Evolutionary conservation across 441 rosid genomes (phyloP), one percentile per base, ranked within the genome.

Genomic region (Jatropha podagrica): DNA sequence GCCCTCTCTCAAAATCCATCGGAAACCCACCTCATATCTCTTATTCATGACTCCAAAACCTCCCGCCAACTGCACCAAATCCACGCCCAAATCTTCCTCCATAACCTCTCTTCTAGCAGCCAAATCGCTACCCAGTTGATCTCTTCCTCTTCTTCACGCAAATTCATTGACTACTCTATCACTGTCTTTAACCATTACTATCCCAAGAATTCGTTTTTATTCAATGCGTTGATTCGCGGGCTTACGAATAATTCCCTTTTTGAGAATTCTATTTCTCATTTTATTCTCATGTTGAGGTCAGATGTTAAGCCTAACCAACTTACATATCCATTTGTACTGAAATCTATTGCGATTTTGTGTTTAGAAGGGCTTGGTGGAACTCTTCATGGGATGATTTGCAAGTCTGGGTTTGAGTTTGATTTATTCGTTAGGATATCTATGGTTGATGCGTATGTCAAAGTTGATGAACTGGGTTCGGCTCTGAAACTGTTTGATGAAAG

Each of bases 161-260:
- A 83, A 49, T 86, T 85, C 48, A 71, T 82, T 4, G 82, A 82
- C 74, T 86, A 86, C 61, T 75, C 88, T 17, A 71, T 89, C 72
- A 76, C 89, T 4, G 23, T 88, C n/a, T 91, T 91, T 37, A 62
- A 72, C 77, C 60, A 80, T 56, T 85, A 58, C 40, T 41, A 76
- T 63, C 85, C 79, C 76, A 87, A 87, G 71, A 87, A 85, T 67
- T 66, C 79, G 42, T 83, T 84, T 61, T 60, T 79, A 67, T 90
- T 91, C 86, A 88, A 90, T 69, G 85, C 88, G 3, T 79, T 91
- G 78, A 81, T 90, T 54, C 88, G 90, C 68, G 90, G 90, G 68
- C 77, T 91, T 0, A 61, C 81, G 2, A 84, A 66, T 61, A 88
- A 87, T 81, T 79, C 72, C 56, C 77, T 76, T 27, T 81, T 80